Conservation (phyloP, 139 green algal species). For the Spirogloea muscicola region DNA sequence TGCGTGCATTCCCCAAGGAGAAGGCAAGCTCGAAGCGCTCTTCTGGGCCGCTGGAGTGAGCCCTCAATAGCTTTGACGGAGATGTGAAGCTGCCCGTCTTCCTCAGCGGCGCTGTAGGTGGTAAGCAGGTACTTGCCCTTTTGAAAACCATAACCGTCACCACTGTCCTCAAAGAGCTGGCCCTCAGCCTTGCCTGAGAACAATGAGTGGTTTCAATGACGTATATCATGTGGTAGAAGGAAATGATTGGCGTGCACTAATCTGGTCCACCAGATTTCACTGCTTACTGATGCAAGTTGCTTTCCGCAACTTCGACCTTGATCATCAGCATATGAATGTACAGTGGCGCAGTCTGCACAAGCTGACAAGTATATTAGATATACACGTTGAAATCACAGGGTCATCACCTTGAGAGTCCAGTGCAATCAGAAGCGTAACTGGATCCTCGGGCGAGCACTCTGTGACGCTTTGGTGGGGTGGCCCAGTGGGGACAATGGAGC, state of each 20-base stretch:
- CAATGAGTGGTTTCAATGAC: too few relatives aligned
- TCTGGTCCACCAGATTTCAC: too few relatives aligned
- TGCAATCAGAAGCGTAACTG: conserved; percentile 18
- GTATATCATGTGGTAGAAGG: too few relatives aligned
- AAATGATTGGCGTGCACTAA: too few relatives aligned
- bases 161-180: conserved; percentile 29
- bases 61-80: background rate
- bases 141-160: conserved; percentile 32
- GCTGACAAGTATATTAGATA: too few relatives aligned
- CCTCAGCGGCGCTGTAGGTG: conserved; percentile 7
- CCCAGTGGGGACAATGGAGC: conserved; percentile 20
- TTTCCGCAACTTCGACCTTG: too few relatives aligned
- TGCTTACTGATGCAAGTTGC: too few relatives aligned
- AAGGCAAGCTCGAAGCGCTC: background rate
- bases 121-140: conserved; percentile 25
- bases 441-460: background rate
- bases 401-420: conserved; percentile 15
- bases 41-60: background rate
- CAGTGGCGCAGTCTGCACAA: too few relatives aligned
- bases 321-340: too few relatives aligned
- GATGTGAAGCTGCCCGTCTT: conserved; percentile 2
- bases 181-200: conserved; percentile 22
- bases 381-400: too few relatives aligned
- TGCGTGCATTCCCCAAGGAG: conserved; percentile 17
- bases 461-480: conserved; percentile 1